Evolutionary conservation across 2,329 filamentous ascomycete species (phyloP).

Genomic region (Fusarium xyrophilum): DNA sequence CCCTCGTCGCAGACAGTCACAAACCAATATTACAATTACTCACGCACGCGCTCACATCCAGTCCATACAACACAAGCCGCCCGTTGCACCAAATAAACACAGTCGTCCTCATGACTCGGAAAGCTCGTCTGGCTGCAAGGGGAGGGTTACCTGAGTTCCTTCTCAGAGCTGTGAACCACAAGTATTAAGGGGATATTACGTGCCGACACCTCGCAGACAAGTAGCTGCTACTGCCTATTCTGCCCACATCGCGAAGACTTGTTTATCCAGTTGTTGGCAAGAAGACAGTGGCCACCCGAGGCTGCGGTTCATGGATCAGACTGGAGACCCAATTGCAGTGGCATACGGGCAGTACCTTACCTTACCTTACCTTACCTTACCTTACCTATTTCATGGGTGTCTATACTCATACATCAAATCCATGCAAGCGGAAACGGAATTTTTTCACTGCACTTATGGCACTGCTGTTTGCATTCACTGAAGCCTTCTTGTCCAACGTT

Average conservation of each 20-base stretch:
- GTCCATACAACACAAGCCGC: neutral
- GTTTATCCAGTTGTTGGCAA: neutral
- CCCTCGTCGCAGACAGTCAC: conserved; percentile 2
- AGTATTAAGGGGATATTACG: conserved; percentile 2
- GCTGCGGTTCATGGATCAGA: conserved; percentile 26
- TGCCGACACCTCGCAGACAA: neutral
- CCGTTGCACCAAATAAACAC: conserved; percentile 21
- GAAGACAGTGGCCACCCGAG: conserved; percentile 24
- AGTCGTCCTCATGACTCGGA: conserved; percentile 30
- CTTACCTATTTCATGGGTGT: conserved; percentile 11
- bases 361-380: neutral
- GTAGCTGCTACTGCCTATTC: neutral
- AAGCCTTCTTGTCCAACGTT: neutral
- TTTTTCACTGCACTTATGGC: conserved; percentile 10
- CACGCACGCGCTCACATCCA: neutral
- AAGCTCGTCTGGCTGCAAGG: conserved; percentile 8
- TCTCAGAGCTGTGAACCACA: conserved; percentile 4
- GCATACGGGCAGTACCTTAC: neutral
- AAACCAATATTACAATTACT: conserved; percentile 16
- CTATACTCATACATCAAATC: conserved; percentile 9
- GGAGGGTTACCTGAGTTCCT: conserved; percentile 4
- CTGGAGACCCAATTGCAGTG: conserved; percentile 17
- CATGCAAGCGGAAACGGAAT: conserved; percentile 16
- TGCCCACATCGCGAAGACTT: conserved; percentile 2
- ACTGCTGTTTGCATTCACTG: conserved; percentile 3